Conservation (phyloP, 345 rosid genomes). For the thale cress (Arabidopsis thaliana) region DNA sequence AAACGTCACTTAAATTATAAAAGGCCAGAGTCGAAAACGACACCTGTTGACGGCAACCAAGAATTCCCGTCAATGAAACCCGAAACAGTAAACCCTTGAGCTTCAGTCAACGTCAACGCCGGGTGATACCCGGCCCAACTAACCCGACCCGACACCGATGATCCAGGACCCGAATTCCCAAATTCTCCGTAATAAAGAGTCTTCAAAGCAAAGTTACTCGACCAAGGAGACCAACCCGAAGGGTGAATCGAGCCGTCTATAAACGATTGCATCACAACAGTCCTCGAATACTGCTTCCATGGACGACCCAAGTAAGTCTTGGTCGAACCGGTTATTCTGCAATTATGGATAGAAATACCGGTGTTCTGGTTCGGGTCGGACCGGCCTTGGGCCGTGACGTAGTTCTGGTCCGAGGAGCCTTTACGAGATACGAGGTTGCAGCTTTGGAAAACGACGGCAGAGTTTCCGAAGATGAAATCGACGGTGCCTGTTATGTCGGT, state of each 20-base stretch:
- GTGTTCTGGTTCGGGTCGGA: conserved; percentile 67
- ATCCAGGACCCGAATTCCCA: conserved; percentile 55
- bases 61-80: conserved; percentile 38
- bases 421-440: conserved; percentile 55
- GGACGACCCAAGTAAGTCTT: conserved; percentile 71
- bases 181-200: conserved; percentile 56
- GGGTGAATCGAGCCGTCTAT: conserved; percentile 55
- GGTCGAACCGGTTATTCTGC: conserved; percentile 54
- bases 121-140: conserved; percentile 55
- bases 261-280: conserved; percentile 60
- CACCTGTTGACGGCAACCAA: conserved; percentile 48
- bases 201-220: conserved; percentile 32
- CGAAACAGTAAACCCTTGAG: conserved; percentile 44
- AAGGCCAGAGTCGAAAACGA: conserved; percentile 40
- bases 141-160: conserved; percentile 54
- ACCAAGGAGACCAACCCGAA: conserved; percentile 62
- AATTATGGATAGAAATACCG: conserved; percentile 65
- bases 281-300: conserved; percentile 65
- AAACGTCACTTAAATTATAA: not conserved
- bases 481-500: conserved; percentile 54
- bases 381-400: conserved; percentile 69
- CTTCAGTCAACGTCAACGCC: conserved; percentile 40
- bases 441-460: conserved; percentile 65
- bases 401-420: conserved; percentile 48
- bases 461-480: conserved; percentile 74